phyloP scores from a whole-genome alignment of 1,139 yeast genomes.

The Protomyces inouyei region DNA sequence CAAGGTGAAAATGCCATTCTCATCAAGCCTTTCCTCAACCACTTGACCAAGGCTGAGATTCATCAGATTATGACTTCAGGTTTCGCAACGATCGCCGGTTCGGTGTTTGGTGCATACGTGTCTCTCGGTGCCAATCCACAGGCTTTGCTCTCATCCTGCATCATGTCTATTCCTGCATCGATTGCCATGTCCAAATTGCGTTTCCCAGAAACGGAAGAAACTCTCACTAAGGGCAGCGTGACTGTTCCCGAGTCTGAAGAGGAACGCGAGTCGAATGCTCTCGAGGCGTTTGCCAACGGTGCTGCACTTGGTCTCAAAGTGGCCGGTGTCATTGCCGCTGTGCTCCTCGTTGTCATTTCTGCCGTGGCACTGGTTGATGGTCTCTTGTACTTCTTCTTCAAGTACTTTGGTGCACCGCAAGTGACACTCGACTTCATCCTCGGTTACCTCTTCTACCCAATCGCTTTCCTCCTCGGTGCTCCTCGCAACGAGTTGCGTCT shows the following conservation, averaged over 20 bases:
- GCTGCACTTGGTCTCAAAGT: slow-evolving; percentile 57
- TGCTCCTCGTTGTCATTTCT: slow-evolving; percentile 60
- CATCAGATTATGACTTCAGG: slow-evolving; percentile 66
- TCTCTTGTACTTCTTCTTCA: slow-evolving; percentile 59
- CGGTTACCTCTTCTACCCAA: slow-evolving; percentile 55
- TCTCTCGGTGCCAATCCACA: slow-evolving; percentile 62
- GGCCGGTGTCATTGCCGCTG: slow-evolving; percentile 59
- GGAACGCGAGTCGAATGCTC: slow-evolving; percentile 50
- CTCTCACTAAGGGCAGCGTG: slow-evolving; percentile 51
- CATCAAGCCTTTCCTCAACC: slow-evolving; percentile 59
- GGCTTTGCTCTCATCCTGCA: slow-evolving; percentile 62
- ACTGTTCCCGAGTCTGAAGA: slow-evolving; percentile 48
- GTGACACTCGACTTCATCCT: slow-evolving; percentile 56
- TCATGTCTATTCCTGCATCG: slow-evolving; percentile 67
- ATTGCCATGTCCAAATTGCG: slow-evolving; percentile 60
- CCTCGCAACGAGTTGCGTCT: slow-evolving; percentile 54
- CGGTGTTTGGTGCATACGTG: slow-evolving; percentile 61
- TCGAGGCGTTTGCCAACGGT: slow-evolving; percentile 62
- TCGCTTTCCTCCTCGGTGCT: slow-evolving; percentile 58
- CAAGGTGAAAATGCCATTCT: slow-evolving; percentile 65
- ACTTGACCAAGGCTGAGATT: slow-evolving; percentile 57
- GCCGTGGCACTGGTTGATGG: slow-evolving; percentile 58
- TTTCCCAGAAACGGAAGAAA: slow-evolving; percentile 57
- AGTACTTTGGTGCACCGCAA: slow-evolving; percentile 54
- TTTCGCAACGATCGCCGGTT: slow-evolving; percentile 63